These are phyloP conservation scores for Euphrasia arctica DNA, from an alignment of 305 asterid species.

Conservation along the genomic window DNA sequence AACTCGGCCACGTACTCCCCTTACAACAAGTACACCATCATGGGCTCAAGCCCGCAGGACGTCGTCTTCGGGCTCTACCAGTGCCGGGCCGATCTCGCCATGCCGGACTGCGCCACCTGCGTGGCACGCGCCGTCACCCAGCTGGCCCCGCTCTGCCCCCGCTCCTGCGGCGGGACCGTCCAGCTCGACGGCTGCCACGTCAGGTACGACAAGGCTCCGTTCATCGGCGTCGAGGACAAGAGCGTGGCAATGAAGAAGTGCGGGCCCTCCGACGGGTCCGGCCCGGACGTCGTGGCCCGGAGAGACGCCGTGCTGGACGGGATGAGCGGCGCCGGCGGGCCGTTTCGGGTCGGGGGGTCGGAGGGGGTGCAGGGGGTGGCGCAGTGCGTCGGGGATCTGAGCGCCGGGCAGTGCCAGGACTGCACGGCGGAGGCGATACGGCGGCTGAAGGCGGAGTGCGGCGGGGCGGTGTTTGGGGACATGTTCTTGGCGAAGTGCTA, in stretches of 20 bases:
- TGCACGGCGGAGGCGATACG: slow-evolving; percentile 72
- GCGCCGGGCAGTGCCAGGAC: slow-evolving; percentile 78
- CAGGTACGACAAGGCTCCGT: slow-evolving; percentile 66
- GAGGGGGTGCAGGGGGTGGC: slow-evolving; percentile 77
- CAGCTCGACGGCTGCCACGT: slow-evolving; percentile 85
- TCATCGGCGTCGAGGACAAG: slow-evolving; percentile 77
- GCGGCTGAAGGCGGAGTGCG: slow-evolving; percentile 79
- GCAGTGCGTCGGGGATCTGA: slow-evolving; percentile 88
- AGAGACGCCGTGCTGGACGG: slow-evolving; percentile 65
- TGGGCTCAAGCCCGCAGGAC: slow-evolving; percentile 63
- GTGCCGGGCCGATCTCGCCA: slow-evolving; percentile 77
- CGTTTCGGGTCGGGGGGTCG: slow-evolving; percentile 63
- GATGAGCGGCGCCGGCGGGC: slow-evolving; percentile 60
- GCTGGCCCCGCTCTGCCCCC: slow-evolving; percentile 49
- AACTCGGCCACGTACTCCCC: slow-evolving; percentile 88
- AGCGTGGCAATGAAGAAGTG: slow-evolving; percentile 75
- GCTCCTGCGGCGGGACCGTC: slow-evolving; percentile 66
- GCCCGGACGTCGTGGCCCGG: slow-evolving; percentile 44
- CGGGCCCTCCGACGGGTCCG: slow-evolving; percentile 69
- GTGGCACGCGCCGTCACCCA: slow-evolving; percentile 65
- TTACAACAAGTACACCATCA: slow-evolving; percentile 73
- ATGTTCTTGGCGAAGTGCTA: slow-evolving; percentile 87
- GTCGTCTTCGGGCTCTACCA: slow-evolving; percentile 69
- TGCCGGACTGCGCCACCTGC: slow-evolving; percentile 94
- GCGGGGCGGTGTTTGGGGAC: slow-evolving; percentile 79